phyloP scores from a whole-genome alignment of 148 eudicot genomes.

The Fagopyrum tataricum region DNA sequence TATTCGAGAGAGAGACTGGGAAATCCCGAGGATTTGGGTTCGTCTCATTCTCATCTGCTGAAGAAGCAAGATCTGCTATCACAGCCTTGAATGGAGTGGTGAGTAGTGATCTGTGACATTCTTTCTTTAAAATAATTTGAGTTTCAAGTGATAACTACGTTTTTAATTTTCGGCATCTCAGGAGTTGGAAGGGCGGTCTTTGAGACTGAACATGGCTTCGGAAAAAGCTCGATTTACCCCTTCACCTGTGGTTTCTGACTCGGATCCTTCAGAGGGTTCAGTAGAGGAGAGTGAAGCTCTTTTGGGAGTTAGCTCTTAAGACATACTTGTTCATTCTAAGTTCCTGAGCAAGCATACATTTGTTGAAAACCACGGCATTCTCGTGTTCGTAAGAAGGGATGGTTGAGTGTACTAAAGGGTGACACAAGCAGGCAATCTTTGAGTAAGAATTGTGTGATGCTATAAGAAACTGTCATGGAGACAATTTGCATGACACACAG shows the following conservation, averaged over 20 bases:
- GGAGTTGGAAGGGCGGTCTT: constrained; percentile 77
- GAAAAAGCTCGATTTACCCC: constrained; percentile 33
- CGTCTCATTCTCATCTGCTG: constrained; percentile 59
- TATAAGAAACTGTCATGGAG: not conserved
- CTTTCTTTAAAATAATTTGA: not conserved
- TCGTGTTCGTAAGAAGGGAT: not conserved
- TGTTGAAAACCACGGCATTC: not conserved
- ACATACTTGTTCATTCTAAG: too few species aligned
- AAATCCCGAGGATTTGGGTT: constrained; percentile 91
- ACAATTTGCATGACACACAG: not conserved
- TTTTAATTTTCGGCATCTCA: constrained; percentile 15
- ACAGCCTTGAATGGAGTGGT: constrained; percentile 69
- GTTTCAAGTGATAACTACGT: not conserved
- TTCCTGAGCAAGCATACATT: too few species aligned
- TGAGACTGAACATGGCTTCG: constrained; percentile 56
- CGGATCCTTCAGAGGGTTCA: constrained; percentile 20
- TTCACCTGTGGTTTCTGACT: constrained; percentile 12
- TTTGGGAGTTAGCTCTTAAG: constrained; percentile 24
- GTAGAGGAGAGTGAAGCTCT: constrained; percentile 26
- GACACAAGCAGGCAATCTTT: not conserved
- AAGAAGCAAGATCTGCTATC: constrained; percentile 64
- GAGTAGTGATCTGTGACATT: constrained; percentile 17
- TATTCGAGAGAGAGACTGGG: constrained; percentile 64
- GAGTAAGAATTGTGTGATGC: not conserved
- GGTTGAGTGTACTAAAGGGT: not conserved